Conservation (phyloP, 805 yeast species). For the Huiozyma naganishii region DNA sequence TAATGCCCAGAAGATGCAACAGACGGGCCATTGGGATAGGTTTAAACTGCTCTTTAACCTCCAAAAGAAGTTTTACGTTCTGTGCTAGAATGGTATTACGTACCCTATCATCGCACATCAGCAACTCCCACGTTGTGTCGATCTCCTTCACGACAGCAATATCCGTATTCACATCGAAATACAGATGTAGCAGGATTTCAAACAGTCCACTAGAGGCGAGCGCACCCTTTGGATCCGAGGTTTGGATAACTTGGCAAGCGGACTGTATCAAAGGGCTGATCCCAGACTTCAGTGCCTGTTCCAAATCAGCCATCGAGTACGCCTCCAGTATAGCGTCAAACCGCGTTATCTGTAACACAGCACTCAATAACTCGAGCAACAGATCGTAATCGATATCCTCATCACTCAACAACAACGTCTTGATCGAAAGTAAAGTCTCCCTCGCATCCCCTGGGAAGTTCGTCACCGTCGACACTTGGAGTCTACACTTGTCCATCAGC, state of each 20-base stretch:
- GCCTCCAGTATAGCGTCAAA: slow-evolving; percentile 18
- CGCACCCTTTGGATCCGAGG: slow-evolving; percentile 20
- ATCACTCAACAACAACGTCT: slow-evolving; percentile 7
- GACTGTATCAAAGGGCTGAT: slow-evolving; percentile 11
- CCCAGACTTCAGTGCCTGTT: slow-evolving; percentile 13
- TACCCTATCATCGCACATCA: slow-evolving; percentile 15
- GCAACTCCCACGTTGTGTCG: slow-evolving; percentile 11
- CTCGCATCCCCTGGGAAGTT: slow-evolving; percentile 7
- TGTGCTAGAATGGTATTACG: slow-evolving; percentile 15
- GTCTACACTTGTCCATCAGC: slow-evolving; percentile 10
- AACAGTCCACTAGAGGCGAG: slow-evolving; percentile 14
- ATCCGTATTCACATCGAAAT: slow-evolving; percentile 15
- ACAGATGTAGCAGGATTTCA: slow-evolving; percentile 14
- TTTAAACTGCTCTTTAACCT: slow-evolving; percentile 8
- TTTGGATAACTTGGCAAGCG: slow-evolving; percentile 20
- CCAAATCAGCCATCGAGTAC: slow-evolving; percentile 16
- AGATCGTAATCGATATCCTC: slow-evolving; percentile 13
- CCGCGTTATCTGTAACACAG: slow-evolving; percentile 9
- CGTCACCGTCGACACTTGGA: slow-evolving; percentile 13
- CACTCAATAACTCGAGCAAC: slow-evolving; percentile 13
- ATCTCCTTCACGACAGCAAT: slow-evolving; percentile 16
- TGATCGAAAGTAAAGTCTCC: slow-evolving; percentile 12
- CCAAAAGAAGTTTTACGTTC: slow-evolving; percentile 11
- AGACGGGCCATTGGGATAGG: slow-evolving; percentile 15
- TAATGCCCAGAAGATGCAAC: slow-evolving; percentile 11